Evolutionary conservation across 257 asterid species (phyloP), one percentile per base, ranked within the genome.

Genomic region (Przewalskia tangutica): DNA sequence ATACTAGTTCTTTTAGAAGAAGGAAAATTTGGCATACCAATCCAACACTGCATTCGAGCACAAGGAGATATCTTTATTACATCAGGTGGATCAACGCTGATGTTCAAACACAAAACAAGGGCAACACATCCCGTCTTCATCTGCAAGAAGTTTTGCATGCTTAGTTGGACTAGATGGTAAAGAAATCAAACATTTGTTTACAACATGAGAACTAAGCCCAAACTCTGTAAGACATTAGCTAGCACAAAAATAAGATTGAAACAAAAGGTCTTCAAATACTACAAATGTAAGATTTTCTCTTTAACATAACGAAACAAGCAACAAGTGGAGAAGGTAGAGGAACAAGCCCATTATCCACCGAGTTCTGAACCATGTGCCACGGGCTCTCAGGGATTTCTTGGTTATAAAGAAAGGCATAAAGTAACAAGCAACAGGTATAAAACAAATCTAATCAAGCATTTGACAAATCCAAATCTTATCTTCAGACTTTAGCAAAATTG

Each of bases 41-140:
- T 92, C 99, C 98, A 96, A 90, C 98, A 96, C 86, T 96, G 97
- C 97, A 96, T 92, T 75, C 97, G 93, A 63, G 99, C 98, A 92
- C 98, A 94, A 84, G 99, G 98, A 81, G 98, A 91, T 87, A 96
- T 93, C 95, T 93, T 96, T 86, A 94, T 94, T 27, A 94, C 98
- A 89, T 94, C 98, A 83, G 99, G 98, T 38, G 99, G 98, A 83
- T 94, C 97, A 64, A 96, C 91, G 32, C 93, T 89, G 84, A 94
- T 93, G 91, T 96, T 96, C 87, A 96, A 88, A 88, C 99, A 96
- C 82, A 96, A 71, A 73, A 96, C 98, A 81, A 94, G 95, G 86
- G 97, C 99, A 86, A 93, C 98, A 83, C 98, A 96, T 85, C 98
- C 97, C 23, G 98, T 94, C 91, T 96, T 94, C 98, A 94, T 94